A percentile compares a stretch with the other conserved stretches of the same genome.
Evolutionary conservation across 805 yeast genomes (phyloP).

Genomic region (Saturnispora kantuleensis): DNA sequence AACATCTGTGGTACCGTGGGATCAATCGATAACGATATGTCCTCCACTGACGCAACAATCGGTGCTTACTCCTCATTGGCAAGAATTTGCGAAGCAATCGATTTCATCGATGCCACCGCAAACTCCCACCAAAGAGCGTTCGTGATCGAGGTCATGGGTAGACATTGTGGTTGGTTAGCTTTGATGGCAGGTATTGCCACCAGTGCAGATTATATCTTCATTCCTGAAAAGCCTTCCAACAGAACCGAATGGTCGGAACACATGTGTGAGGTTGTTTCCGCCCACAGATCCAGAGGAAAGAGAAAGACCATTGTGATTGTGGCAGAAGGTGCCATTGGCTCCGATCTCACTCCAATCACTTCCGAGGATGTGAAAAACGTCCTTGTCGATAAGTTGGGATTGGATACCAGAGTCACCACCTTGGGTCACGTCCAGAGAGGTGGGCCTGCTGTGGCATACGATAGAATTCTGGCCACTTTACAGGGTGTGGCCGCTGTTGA

Average conservation of each 20-base stretch:
- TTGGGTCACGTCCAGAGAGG: conserved; percentile 80
- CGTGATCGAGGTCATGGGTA: conserved; percentile 81
- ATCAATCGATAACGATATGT: conserved; percentile 79
- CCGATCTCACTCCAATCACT: conserved; percentile 57
- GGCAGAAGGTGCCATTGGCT: conserved; percentile 76
- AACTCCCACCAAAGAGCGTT: conserved; percentile 76
- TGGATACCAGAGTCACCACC: conserved; percentile 71
- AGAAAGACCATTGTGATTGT: conserved; percentile 73
- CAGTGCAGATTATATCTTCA: conserved; percentile 71
- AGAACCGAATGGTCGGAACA: conserved; percentile 57
- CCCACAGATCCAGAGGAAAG: conserved; percentile 64
- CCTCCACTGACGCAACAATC: conserved; percentile 75
- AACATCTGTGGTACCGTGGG: conserved; percentile 72
- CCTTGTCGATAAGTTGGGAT: conserved; percentile 48
- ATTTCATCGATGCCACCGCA: conserved; percentile 79
- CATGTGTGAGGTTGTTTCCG: conserved; percentile 49
- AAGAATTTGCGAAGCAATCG: conserved; percentile 64
- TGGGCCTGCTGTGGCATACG: conserved; percentile 71
- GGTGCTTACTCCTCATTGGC: conserved; percentile 75
- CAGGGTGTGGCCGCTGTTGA: conserved; percentile 79
- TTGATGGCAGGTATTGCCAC: conserved; percentile 73
- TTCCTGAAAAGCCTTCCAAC: conserved; percentile 70
- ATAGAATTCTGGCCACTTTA: conserved; percentile 60
- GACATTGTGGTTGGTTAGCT: conserved; percentile 86
- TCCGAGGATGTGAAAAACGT: conserved; percentile 57